These are phyloP conservation scores for Purpureocillium takamizusanense DNA, from an alignment of 2,329 filamentous ascomycete genomes.

Conservation along the genomic window DNA sequence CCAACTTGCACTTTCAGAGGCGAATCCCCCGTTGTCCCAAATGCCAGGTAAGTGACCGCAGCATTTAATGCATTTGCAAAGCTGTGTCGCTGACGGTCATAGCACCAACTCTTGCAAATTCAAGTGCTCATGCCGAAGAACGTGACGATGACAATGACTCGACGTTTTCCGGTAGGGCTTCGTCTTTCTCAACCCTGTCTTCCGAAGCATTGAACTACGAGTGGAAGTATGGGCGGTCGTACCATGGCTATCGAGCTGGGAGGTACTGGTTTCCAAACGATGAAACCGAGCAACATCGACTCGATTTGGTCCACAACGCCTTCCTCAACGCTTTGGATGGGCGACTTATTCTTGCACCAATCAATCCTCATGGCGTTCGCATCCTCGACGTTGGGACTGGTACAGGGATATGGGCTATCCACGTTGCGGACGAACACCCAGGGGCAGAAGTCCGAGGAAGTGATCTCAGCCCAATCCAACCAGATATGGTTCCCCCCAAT, in stretches of 20 bases:
- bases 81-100: too few species aligned
- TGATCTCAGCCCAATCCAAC: slow-evolving; percentile 1
- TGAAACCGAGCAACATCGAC: neutral
- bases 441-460: neutral
- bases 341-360: neutral
- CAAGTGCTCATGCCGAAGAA: too few species aligned
- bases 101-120: too few species aligned
- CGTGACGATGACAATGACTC: too few species aligned
- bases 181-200: too few species aligned
- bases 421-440: neutral
- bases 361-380: neutral
- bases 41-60: too few species aligned
- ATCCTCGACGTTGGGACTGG: neutral
- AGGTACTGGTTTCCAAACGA: neutral
- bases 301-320: neutral
- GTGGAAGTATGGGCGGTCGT: neutral
- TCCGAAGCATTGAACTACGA: too few species aligned
- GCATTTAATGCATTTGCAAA: too few species aligned
- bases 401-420: neutral
- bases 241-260: neutral
- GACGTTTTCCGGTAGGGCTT: too few species aligned
- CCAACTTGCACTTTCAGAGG: too few species aligned
- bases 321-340: neutral
- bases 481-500: neutral
- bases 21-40: too few species aligned